Percentiles rank a stretch among this genome's conserved stretches.
Evolutionary conservation across 2,329 filamentous ascomycete genomes (phyloP).

Genomic region (Diaporthe eres): DNA sequence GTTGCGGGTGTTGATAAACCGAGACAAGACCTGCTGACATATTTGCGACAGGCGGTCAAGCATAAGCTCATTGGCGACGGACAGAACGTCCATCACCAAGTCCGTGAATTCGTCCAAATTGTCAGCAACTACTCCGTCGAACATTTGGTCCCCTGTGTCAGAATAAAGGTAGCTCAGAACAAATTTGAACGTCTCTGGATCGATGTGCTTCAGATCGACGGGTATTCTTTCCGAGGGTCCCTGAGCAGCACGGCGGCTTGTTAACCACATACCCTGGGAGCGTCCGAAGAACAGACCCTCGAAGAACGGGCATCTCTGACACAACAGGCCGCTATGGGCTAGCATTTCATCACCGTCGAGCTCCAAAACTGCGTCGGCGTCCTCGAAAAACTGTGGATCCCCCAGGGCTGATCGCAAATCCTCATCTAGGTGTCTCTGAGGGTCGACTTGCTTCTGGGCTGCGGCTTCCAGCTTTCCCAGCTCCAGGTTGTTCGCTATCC

Average conservation of each 20-base stretch:
- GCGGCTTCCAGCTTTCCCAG: slow-evolving; percentile 82
- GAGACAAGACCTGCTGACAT: slow-evolving; percentile 87
- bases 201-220: slow-evolving; percentile 88
- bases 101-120: slow-evolving; percentile 89
- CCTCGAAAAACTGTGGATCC: slow-evolving; percentile 80
- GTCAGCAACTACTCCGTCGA: slow-evolving; percentile 79
- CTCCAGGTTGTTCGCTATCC: slow-evolving; percentile 78
- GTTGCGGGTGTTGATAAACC: slow-evolving; percentile 88
- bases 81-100: slow-evolving; percentile 90
- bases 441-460: slow-evolving; percentile 79
- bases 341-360: slow-evolving; percentile 79
- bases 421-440: slow-evolving; percentile 73
- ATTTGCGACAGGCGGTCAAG: slow-evolving; percentile 90
- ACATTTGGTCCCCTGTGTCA: slow-evolving; percentile 84
- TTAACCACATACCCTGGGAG: slow-evolving; percentile 87
- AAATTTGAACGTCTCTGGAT: slow-evolving; percentile 79
- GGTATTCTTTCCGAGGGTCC: slow-evolving; percentile 63
- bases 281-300: slow-evolving; percentile 90
- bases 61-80: slow-evolving; percentile 94
- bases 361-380: slow-evolving; percentile 84
- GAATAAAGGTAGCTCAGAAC: slow-evolving; percentile 88
- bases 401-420: slow-evolving; percentile 81
- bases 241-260: slow-evolving; percentile 70
- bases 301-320: slow-evolving; percentile 92
- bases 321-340: slow-evolving; percentile 84